These are phyloP conservation scores for Alternaria sp. DNA, from an alignment of 2,329 filamentous ascomycete species.

Conservation along the genomic window DNA sequence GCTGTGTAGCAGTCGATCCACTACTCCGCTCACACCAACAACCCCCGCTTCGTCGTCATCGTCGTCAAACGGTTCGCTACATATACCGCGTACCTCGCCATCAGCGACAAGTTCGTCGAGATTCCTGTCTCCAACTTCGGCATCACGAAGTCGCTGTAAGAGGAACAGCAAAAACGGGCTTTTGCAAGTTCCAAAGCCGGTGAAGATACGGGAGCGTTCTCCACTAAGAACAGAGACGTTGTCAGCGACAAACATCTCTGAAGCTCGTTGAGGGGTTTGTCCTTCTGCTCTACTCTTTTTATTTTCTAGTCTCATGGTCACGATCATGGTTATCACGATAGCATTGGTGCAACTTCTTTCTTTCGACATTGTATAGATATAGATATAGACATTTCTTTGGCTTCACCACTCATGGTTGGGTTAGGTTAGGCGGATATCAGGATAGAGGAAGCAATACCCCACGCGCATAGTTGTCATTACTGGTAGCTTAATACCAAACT, in stretches of 20 bases:
- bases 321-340: neutral
- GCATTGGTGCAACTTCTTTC: neutral
- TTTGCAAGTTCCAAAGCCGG: conserved; percentile 10
- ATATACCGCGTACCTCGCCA: conserved; percentile 9
- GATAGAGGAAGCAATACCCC: neutral
- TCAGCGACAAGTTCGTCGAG: neutral
- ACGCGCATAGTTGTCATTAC: neutral
- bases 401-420: neutral
- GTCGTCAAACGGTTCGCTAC: conserved; percentile 17
- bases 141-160: conserved; percentile 14
- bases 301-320: neutral
- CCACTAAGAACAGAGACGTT: conserved; percentile 1
- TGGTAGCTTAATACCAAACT: neutral
- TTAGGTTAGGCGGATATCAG: neutral
- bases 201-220: conserved; percentile 12
- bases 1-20: conserved; percentile 7
- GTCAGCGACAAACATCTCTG: neutral
- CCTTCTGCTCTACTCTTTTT: neutral
- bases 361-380: neutral
- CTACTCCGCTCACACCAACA: conserved; percentile 15
- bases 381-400: neutral
- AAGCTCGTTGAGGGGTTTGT: conserved; percentile 15
- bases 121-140: neutral
- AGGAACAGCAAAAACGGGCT: neutral
- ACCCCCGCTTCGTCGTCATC: conserved; percentile 18